phyloP scores from a whole-genome alignment of 768 basidiomycete genomes.

The Suillus subalutaceus region DNA sequence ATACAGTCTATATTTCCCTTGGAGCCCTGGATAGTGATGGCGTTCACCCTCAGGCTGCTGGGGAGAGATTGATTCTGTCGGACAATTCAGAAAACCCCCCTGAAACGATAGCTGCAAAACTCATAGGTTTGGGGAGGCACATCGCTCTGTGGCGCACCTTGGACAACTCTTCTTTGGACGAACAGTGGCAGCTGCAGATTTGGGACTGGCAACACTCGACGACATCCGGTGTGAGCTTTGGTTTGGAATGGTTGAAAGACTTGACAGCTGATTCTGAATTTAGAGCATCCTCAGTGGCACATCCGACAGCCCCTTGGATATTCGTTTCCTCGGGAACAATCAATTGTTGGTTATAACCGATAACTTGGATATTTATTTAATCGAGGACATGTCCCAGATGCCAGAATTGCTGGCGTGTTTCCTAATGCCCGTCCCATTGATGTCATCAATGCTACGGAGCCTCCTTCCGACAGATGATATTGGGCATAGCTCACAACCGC shows the following conservation, averaged over 20 bases:
- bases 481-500: neutral
- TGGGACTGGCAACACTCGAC: neutral
- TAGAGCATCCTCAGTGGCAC: neutral
- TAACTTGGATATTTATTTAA: neutral
- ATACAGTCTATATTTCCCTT: neutral
- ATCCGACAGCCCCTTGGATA: too few relatives aligned
- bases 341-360: neutral
- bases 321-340: neutral
- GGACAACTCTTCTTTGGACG: too few relatives aligned
- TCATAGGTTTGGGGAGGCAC: neutral
- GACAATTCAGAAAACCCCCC: neutral
- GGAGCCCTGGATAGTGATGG: neutral
- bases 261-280: neutral
- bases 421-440: neutral
- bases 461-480: neutral
- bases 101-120: neutral
- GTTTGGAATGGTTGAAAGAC: neutral
- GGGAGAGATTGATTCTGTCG: neutral
- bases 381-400: neutral
- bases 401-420: neutral
- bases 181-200: neutral
- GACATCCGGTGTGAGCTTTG: neutral
- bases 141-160: neutral
- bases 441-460: neutral
- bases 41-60: neutral